A percentile compares a stretch with the other conserved stretches of the same genome.
phyloP scores from a whole-genome alignment of 2,329 filamentous ascomycete genomes.

The Albifimbria verrucaria region DNA sequence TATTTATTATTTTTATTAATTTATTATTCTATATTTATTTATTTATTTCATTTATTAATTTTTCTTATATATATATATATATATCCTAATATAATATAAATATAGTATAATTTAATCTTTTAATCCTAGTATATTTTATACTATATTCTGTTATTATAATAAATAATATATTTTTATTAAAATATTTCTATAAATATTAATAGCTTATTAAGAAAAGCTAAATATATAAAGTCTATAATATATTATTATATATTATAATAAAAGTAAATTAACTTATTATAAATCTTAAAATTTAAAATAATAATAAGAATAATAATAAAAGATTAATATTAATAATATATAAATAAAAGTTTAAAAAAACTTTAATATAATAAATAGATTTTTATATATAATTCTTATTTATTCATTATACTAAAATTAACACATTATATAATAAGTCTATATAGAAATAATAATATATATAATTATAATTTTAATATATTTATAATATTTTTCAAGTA shows the following conservation, averaged over 20 bases:
- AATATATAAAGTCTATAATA: too few relatives aligned
- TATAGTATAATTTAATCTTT: neutral
- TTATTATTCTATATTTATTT: neutral
- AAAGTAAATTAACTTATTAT: too few relatives aligned
- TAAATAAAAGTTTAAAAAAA: too few relatives aligned
- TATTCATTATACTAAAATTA: too few relatives aligned
- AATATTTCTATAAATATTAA: neutral
- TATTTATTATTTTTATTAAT: neutral
- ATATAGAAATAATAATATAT: too few relatives aligned
- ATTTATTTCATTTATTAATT: neutral
- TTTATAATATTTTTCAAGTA: neutral
- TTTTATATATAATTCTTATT: too few relatives aligned
- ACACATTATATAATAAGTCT: too few relatives aligned
- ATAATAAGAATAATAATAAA: neutral
- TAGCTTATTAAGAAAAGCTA: neutral
- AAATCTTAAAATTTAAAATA: neutral
- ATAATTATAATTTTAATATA: neutral
- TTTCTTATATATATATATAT: neutral
- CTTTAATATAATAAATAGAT: too few relatives aligned
- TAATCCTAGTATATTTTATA: neutral
- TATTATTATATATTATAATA: too few relatives aligned
- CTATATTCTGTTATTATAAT: neutral
- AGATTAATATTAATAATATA: neutral
- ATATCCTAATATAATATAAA: neutral
- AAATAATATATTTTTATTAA: neutral